phyloP scores from a whole-genome alignment of 208 protist species.

The Leishmania aethiopica region DNA sequence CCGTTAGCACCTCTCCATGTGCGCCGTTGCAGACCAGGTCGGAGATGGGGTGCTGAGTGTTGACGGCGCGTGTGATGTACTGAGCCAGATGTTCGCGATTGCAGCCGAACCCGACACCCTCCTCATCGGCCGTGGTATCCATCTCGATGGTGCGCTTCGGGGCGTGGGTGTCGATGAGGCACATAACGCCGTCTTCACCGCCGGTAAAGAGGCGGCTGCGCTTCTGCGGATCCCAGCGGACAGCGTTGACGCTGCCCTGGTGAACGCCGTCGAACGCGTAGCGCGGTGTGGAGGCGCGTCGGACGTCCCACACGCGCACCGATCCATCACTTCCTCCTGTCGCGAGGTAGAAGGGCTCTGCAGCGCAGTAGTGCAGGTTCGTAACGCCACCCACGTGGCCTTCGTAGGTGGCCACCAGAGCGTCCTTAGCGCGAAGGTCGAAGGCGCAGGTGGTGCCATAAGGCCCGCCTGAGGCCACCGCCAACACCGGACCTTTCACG shows the following conservation, averaged over 20 bases:
- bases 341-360: constrained; percentile 85
- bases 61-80: constrained; percentile 62
- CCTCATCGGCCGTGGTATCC: constrained; percentile 21
- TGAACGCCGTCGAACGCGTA: constrained; percentile 77
- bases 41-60: constrained; percentile 65
- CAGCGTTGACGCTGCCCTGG: constrained; percentile 49
- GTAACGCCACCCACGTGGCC: constrained; percentile 54
- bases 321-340: constrained; percentile 60
- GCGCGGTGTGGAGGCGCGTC: constrained; percentile 48
- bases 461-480: constrained; percentile 50
- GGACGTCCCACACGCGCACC: constrained; percentile 80
- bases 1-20: constrained; percentile 54
- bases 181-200: constrained; percentile 73
- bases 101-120: constrained; percentile 3
- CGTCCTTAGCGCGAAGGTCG: constrained; percentile 77
- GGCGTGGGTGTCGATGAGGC: constrained; percentile 75
- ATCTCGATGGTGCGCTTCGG: constrained; percentile 30
- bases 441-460: constrained; percentile 56
- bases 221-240: constrained; percentile 74
- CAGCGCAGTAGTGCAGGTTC: constrained; percentile 67
- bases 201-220: constrained; percentile 79
- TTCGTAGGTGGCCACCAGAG: constrained; percentile 64
- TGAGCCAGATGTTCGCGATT: constrained; percentile 14
- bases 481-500: constrained; percentile 72
- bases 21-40: constrained; percentile 49